phyloP scores from a whole-genome alignment of 2,329 filamentous ascomycete species.

The Karstenula rhodostoma region DNA sequence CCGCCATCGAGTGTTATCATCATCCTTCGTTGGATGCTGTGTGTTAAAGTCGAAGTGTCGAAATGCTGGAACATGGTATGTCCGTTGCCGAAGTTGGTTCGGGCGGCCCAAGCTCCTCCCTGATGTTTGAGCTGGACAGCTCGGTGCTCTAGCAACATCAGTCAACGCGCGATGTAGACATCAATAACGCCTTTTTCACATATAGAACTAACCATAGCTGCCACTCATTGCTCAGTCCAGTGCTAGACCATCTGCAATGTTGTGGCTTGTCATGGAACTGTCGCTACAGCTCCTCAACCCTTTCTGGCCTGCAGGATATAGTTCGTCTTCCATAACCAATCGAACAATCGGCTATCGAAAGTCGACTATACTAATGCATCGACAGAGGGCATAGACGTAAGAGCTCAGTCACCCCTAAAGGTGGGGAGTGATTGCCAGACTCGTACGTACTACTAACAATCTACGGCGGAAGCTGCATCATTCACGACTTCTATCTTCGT shows the following conservation, averaged over 20 bases:
- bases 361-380: neutral
- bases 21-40: neutral
- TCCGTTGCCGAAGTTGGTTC: neutral
- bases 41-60: neutral
- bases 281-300: conserved; percentile 14
- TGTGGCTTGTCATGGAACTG: conserved; percentile 15
- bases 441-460: conserved; percentile 27
- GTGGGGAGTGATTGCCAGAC: conserved; percentile 26
- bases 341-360: neutral
- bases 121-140: neutral
- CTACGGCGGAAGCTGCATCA: neutral
- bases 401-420: conserved; percentile 26
- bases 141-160: neutral
- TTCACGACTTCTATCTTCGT: neutral
- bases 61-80: neutral
- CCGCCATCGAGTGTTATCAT: neutral
- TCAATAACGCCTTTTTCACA: neutral
- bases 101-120: neutral
- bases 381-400: neutral
- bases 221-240: neutral
- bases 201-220: neutral
- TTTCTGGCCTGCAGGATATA: conserved; percentile 5
- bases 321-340: conserved; percentile 5
- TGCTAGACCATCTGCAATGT: conserved; percentile 3
- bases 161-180: neutral